Percentiles rank a stretch among this genome's conserved stretches.
These are phyloP conservation scores for Dipteronia sinensis DNA, from an alignment of 345 rosid genomes.

Conservation along the genomic window DNA sequence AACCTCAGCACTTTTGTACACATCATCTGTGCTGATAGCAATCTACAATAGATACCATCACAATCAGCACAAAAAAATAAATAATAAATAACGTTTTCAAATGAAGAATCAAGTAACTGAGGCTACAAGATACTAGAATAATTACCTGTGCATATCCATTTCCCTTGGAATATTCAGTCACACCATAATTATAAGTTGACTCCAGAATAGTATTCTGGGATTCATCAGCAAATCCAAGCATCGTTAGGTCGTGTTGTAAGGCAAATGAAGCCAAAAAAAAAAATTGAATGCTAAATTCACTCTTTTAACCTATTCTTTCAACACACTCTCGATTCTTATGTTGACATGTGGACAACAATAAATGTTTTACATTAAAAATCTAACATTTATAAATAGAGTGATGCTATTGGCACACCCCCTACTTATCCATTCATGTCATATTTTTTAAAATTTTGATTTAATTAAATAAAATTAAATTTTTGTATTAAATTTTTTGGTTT, in stretches of 20 bases:
- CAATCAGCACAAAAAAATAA: not conserved
- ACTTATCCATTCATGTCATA: no score
- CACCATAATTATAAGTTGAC: constrained; percentile 80
- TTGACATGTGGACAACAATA: no score
- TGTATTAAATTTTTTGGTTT: no score
- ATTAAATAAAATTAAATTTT: no score
- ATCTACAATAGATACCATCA: constrained; percentile 40
- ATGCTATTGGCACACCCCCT: no score
- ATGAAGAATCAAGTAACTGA: not conserved
- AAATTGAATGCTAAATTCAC: no score
- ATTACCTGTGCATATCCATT: constrained; percentile 87
- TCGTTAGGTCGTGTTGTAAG: constrained; percentile 77
- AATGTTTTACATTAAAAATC: no score
- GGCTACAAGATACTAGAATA: constrained; percentile 2
- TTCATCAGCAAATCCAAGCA: constrained; percentile 91
- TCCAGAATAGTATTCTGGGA: constrained; percentile 73
- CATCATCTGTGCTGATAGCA: constrained; percentile 87
- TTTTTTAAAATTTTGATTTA: no score
- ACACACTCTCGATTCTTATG: no score
- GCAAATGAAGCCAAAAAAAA: no score
- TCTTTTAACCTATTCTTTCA: no score
- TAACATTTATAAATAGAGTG: no score
- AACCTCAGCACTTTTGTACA: constrained; percentile 91
- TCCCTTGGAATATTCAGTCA: constrained; percentile 89
- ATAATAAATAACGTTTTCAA: not conserved